Evolutionary conservation across 2,329 filamentous ascomycete genomes (phyloP).

Genomic region (Lachnellula willkommii): DNA sequence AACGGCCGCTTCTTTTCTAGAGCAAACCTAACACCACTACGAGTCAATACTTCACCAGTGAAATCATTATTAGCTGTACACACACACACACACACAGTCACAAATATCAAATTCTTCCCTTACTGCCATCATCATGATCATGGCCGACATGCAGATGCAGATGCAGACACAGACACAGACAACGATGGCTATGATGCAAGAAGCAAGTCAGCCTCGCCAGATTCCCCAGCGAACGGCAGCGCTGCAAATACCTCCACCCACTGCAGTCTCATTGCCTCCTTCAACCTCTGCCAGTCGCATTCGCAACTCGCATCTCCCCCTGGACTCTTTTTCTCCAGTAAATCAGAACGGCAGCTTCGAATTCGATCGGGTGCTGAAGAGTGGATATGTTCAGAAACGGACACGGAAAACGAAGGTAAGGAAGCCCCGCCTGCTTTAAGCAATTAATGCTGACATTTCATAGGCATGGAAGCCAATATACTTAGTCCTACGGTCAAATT

Average conservation of each 20-base stretch:
- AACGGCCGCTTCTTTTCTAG: background rate
- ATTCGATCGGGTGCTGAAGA: slow-evolving; percentile 89
- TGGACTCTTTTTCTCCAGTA: slow-evolving; percentile 74
- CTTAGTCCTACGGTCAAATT: slow-evolving; percentile 83
- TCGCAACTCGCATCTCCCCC: slow-evolving; percentile 40
- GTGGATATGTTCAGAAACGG: slow-evolving; percentile 78
- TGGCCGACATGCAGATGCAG: slow-evolving; percentile 24
- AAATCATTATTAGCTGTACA: background rate
- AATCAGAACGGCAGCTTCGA: slow-evolving; percentile 95
- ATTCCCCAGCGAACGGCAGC: slow-evolving; percentile 21
- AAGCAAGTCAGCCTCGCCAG: slow-evolving; percentile 21
- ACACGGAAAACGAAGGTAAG: slow-evolving; percentile 87
- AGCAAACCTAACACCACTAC: background rate
- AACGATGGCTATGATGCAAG: slow-evolving; percentile 3
- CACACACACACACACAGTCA: no score
- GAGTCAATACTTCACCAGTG: background rate
- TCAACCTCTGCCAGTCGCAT: slow-evolving; percentile 22
- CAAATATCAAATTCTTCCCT: no score
- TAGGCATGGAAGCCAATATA: slow-evolving; percentile 87
- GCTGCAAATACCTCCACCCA: slow-evolving; percentile 21
- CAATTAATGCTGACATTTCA: slow-evolving; percentile 3
- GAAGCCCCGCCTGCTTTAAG: background rate
- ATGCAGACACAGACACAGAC: slow-evolving; percentile 1
- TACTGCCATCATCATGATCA: slow-evolving; percentile 5
- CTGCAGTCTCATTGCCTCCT: slow-evolving; percentile 16